Evolutionary conservation across 108 stramenopile species (phyloP), one percentile per base, ranked within the genome.

Genomic region (Skeletonema costatum): DNA sequence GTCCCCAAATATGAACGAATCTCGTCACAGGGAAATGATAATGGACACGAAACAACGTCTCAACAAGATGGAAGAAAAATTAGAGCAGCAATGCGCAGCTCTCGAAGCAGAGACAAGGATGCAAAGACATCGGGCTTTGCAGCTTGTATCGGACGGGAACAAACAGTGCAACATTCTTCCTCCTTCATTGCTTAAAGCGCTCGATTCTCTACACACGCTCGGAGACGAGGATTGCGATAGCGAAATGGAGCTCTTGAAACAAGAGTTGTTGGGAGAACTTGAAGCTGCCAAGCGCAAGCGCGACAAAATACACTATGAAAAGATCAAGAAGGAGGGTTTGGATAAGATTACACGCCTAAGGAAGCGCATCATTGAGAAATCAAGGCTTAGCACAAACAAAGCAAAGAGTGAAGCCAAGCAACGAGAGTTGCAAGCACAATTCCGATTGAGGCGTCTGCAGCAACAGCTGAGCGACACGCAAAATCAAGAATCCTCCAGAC

Each of bases 391-490:
- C 0, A 25, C 25, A 25, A 25, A 25, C 25, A 36, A 36, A 51
- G 30, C 51, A 13, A 14, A 5, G 66, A 41, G 32, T 6, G 56
- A 67, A 31, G 39, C 32, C 51, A 71, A 19, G 46, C 35, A 31
- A 2, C 64, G 68, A 73, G 62, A 50, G 21, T 16, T 61, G 68
- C 32, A 65, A 5, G 44, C 48, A n/a, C n/a, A n/a, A n/a, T n/a
- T n/a, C n/a, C n/a, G n/a, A n/a, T n/a, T n/a, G n/a, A n/a, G n/a
- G n/a, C n/a, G n/a, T n/a, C n/a, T 38, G 44, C 44, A 46, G 56
- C 44, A 78, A 38, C 51, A 65, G 10, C n/a, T 65, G 19, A 62
- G 31, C 1, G 38, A 64, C 5, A 16, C 32, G 11, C 29, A 67
- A 61, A 75, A 17, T 14, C 16, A 71, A 33, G 46, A 79, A 79